A percentile compares a stretch with the other conserved stretches of the same genome.
These are phyloP conservation scores for Alternaria brassicicola DNA, from an alignment of 2,329 filamentous ascomycete genomes.

Conservation along the genomic window DNA sequence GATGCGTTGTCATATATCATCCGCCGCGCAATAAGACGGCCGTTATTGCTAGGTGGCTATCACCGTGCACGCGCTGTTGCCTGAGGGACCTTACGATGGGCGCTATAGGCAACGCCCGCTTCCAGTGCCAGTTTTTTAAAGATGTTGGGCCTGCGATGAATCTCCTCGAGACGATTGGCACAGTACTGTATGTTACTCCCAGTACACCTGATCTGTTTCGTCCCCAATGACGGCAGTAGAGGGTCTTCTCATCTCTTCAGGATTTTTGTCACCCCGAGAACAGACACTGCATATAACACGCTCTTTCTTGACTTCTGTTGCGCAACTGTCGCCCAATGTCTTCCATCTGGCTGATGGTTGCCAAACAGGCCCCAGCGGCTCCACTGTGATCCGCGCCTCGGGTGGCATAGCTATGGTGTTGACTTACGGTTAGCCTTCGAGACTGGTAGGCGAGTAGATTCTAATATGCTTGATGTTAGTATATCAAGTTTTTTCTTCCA, in stretches of 20 bases:
- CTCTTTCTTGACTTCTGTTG: background rate
- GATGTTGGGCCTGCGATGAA: background rate
- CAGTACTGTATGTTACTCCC: background rate
- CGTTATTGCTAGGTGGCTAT: constrained; percentile 4
- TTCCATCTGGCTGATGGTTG: background rate
- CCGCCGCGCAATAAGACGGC: constrained; percentile 10
- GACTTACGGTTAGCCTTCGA: background rate
- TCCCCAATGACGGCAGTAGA: background rate
- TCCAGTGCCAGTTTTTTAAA: background rate
- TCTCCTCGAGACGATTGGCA: background rate
- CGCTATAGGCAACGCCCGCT: constrained; percentile 5
- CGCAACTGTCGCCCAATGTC: background rate
- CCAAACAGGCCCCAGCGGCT: background rate
- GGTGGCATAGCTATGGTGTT: background rate
- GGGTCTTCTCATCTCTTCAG: background rate
- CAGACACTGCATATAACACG: too few species aligned
- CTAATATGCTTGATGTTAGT: background rate
- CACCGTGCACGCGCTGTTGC: constrained; percentile 8
- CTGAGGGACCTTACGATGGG: constrained; percentile 1
- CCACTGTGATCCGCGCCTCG: background rate
- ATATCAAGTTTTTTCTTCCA: background rate
- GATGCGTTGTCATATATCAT: constrained; percentile 8
- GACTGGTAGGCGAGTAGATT: background rate
- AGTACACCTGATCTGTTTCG: background rate
- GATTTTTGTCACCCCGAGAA: background rate